Percentiles rank a stretch among this genome's conserved stretches.
These are phyloP conservation scores for Gamsiella multidivaricata DNA, from an alignment of 192 early-diverging fungal species.

Conservation along the genomic window DNA sequence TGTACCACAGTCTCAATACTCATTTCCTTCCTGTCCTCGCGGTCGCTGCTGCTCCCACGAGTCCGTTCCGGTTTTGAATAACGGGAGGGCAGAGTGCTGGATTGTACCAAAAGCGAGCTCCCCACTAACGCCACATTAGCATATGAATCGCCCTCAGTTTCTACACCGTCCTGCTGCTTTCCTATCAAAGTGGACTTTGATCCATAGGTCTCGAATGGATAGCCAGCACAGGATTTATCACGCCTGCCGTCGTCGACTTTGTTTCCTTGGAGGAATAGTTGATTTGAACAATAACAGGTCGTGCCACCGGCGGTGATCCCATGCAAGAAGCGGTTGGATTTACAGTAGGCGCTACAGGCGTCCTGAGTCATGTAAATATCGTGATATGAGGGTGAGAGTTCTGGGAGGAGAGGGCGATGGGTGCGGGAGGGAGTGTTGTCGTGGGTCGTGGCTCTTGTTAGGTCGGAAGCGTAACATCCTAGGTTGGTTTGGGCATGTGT, in stretches of 20 bases:
- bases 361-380: conserved; percentile 47
- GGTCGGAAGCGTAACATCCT: conserved; percentile 14
- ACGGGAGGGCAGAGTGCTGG: not conserved
- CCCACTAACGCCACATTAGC: conserved; percentile 21
- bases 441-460: not conserved
- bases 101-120: not conserved
- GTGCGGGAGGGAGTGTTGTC: not conserved
- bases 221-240: conserved; percentile 28
- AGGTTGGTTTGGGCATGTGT: conserved; percentile 18
- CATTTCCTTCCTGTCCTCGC: not conserved
- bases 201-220: conserved; percentile 38
- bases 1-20: too few species aligned
- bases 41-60: not conserved
- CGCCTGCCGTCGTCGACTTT: conserved; percentile 13
- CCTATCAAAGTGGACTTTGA: not conserved
- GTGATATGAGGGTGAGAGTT: not conserved
- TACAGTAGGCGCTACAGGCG: conserved; percentile 22
- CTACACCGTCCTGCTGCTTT: not conserved
- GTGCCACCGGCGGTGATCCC: conserved; percentile 10
- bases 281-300: conserved; percentile 17
- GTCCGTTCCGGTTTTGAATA: not conserved
- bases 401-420: not conserved
- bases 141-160: not conserved
- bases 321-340: conserved; percentile 2
- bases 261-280: not conserved